Base-by-base conservation (phyloP, 164 flowering plant genomes). In the Magnolia officinalis region DNA sequence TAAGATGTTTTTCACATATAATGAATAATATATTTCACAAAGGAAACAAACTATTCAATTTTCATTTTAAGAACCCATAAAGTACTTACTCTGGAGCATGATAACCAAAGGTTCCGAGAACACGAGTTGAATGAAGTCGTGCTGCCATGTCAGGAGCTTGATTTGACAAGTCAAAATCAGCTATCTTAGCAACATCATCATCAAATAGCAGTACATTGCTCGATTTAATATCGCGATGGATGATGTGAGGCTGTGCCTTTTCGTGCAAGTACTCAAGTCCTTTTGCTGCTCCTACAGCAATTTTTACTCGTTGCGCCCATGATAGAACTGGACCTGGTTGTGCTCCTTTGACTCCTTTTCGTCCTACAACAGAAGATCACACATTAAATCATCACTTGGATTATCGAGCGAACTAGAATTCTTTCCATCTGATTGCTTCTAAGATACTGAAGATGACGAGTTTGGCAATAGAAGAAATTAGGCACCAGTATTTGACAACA, bases 91-190 rank as follows among this genome's bases (percentile, higher is more conserved):
- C 98, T 13, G 98, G 98, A 78, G 98, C 96, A 87, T 91, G 96
- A 83, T 93, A 93, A 45, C 98, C 98, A 82, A 93, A 93, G 58
- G 95, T 91, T 78, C 98, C 98, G 70, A 93, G 93, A 81, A 93
- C 96, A 85, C 98, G 94, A 51, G 98, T 93, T 20, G 98, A 93
- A 82, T 93, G 96, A 81, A 93, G 96, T 49, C 96, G 95, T 29
- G 96, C 95, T 65, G 96, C 98, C 84, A 83, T 90, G 75, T 92
- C 98, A 72, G 98, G 98, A 70, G 96, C 92, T 85, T 93, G 96
- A 80, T 93, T 93, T 67, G 96, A 91, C 82, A 93, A 83, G 83
- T 92, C 93, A 83, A 93, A 93, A 77, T 92, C 96, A 31, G 96
- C 96, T 81, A 93, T 89, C 85, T 93, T 92, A 37, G 96, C 91